Base-by-base conservation (phyloP, 2,329 filamentous ascomycete genomes). In the Fusarium sp. region DNA sequence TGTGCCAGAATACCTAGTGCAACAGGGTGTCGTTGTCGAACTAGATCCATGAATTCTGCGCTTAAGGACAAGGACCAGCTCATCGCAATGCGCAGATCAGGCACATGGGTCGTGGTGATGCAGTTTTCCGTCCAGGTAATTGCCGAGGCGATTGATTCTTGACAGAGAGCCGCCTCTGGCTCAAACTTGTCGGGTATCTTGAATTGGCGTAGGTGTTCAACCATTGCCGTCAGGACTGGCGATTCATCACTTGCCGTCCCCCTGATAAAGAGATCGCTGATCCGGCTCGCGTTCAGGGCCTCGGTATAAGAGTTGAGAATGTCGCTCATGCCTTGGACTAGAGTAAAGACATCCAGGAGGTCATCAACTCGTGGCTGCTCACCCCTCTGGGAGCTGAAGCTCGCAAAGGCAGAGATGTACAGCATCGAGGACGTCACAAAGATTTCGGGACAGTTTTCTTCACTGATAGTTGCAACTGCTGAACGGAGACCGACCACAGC, bases 371-470 rank as follows among this genome's bases (percentile, higher is more conserved):
- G 66, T 8, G 78, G 74, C 8, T 63, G 56, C 11, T 65, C 71
- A 7, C 63, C 52, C 7, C 55, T 28, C 2, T 72, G 73, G 7
- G 63, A 46, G 2, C 74, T 62, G 10, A 78, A 65, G 1, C 76
- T 63, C 0, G 78, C 77, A 34, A 77, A 81, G 0, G 76, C 76
- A 15, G 75, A 72, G n/a, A 81, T 74, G 8, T 75, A 66, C 1
- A 81, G 66, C 11, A 81, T 34, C 2, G 77, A 78, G 0, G 79
- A 75, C 1, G 78, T 71, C 3, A 76, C 61, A 55, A 81, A 81
- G 4, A 79, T 70, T 1, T 78, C 73, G n/a, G 79, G 74, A 37
- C 76, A 80, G 43, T 73, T 79, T 1, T 78, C 74, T 1, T 71
- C 66, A 8, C 58, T 73, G 27, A 81, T 71, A 7, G 70, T 59